phyloP scores from a whole-genome alignment of 371 early-diverging fungal genomes.

The Mucor sp. region DNA sequence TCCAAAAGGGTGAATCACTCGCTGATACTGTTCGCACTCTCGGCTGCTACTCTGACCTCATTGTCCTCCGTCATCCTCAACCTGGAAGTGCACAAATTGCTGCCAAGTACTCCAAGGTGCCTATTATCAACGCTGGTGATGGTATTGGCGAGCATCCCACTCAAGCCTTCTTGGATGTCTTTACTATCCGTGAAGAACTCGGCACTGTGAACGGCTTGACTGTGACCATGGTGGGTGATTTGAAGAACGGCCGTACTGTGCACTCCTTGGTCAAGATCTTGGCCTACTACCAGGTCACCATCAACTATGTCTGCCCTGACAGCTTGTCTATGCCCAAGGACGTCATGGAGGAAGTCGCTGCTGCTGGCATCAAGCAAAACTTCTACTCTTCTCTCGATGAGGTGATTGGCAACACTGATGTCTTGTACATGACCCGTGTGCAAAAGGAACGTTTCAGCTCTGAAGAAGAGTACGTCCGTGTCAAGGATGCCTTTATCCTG shows the following conservation, averaged over 20 bases:
- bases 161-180: slow-evolving; percentile 96
- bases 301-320: slow-evolving; percentile 91
- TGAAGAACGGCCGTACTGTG: slow-evolving; percentile 97
- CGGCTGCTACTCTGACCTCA: slow-evolving; percentile 88
- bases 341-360: slow-evolving; percentile 73
- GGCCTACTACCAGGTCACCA: slow-evolving; percentile 87
- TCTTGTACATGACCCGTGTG: slow-evolving; percentile 96
- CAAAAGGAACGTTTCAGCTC: slow-evolving; percentile 93
- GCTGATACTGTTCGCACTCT: slow-evolving; percentile 95
- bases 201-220: slow-evolving; percentile 97
- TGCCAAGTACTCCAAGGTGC: slow-evolving; percentile 88
- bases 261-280: slow-evolving; percentile 93
- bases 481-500: slow-evolving; percentile 81
- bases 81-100: slow-evolving; percentile 84
- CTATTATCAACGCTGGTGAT: slow-evolving; percentile 96
- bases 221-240: slow-evolving; percentile 94
- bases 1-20: slow-evolving; percentile 94
- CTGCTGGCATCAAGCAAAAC: slow-evolving; percentile 68
- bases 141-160: slow-evolving; percentile 98
- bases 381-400: slow-evolving; percentile 75
- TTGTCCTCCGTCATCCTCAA: slow-evolving; percentile 93
- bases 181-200: slow-evolving; percentile 90
- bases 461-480: slow-evolving; percentile 78
- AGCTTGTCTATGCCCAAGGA: slow-evolving; percentile 87
- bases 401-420: slow-evolving; percentile 89